Evolutionary conservation across 176 grass and related monocot genomes (phyloP).

Genomic region (Guadua angustifolia): DNA sequence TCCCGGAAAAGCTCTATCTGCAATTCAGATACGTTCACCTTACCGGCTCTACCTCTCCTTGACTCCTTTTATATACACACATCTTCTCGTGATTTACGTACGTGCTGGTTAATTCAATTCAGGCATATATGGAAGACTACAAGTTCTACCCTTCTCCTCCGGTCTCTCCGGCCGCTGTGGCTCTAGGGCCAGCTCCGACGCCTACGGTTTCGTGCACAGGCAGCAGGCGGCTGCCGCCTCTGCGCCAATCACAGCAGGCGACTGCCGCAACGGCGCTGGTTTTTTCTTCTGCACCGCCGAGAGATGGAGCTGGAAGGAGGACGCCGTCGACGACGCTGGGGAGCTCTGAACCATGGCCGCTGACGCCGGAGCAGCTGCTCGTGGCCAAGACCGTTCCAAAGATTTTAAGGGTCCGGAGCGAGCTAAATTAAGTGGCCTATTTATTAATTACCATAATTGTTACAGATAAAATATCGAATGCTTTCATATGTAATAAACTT

Average conservation of each 20-base stretch:
- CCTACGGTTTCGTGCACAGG: neutral
- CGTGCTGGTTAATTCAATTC: neutral
- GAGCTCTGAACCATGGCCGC: neutral
- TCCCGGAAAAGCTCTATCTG: neutral
- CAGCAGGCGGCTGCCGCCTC: too few relatives aligned
- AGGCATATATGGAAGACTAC: neutral
- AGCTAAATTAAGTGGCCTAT: too few relatives aligned
- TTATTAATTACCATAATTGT: too few relatives aligned
- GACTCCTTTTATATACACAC: neutral
- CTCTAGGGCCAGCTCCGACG: neutral
- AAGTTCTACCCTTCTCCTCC: neutral
- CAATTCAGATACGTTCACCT: neutral
- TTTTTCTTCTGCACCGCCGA: neutral
- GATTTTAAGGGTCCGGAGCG: too few relatives aligned
- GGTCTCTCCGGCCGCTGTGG: neutral
- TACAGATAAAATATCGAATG: too few relatives aligned
- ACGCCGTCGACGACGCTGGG: neutral
- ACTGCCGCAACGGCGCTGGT: neutral
- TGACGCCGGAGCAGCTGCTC: neutral
- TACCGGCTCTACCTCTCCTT: neutral
- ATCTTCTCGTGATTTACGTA: neutral
- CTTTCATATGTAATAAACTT: too few relatives aligned
- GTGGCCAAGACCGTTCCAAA: too few relatives aligned
- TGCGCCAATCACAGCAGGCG: too few relatives aligned
- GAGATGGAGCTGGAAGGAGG: neutral